Evolutionary conservation across 2,329 filamentous ascomycete species (phyloP).

Genomic region (Diplodia seriata): DNA sequence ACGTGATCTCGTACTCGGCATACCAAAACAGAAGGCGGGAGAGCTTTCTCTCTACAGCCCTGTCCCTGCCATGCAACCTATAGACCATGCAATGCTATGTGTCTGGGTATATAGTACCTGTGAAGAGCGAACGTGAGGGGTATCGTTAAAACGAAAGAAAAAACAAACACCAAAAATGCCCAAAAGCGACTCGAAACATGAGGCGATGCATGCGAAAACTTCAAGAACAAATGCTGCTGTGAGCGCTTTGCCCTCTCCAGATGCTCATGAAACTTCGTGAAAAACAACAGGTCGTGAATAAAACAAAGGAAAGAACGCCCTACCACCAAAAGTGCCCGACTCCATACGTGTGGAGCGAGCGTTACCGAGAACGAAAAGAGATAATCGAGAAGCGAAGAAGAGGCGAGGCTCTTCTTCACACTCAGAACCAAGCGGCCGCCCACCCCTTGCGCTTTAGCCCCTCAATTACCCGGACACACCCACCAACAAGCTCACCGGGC

Average conservation of each 20-base stretch:
- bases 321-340: constrained; percentile 8
- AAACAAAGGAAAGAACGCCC: constrained; percentile 20
- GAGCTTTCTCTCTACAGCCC: not conserved
- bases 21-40: not conserved
- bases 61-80: not conserved
- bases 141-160: constrained; percentile 18
- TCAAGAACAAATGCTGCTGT: not conserved
- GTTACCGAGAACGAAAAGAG: not conserved
- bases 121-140: constrained; percentile 24
- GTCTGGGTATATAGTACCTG: constrained; percentile 4
- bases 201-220: not conserved
- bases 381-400: constrained; percentile 10
- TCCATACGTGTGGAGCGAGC: not conserved
- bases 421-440: constrained; percentile 24
- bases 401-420: not conserved
- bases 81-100: constrained; percentile 16
- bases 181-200: not conserved
- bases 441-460: constrained; percentile 15
- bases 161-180: not conserved
- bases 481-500: constrained; percentile 23
- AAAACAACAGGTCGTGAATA: not conserved
- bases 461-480: constrained; percentile 18
- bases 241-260: not conserved
- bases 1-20: not conserved
- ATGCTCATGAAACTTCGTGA: constrained; percentile 16